Evolutionary conservation across 129 eudicot species (phyloP).

Genomic region (sunflower (Helianthus annuus)): HanXRQr2.0-SUNRISE NC_035435.2:52395520-52396019

Average conservation of each 20-base stretch:
- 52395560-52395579: too few relatives aligned
- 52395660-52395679: too few relatives aligned
- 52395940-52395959: conserved; percentile 64
- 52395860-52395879: conserved; percentile 22
- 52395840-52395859: conserved; percentile 5
- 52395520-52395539: too few relatives aligned
- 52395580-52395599: too few relatives aligned
- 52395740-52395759: background rate
- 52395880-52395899: conserved; percentile 22
- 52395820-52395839: background rate
- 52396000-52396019: conserved; percentile 54
- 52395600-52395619: too few relatives aligned
- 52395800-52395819: background rate
- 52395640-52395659: too few relatives aligned
- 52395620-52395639: too few relatives aligned
- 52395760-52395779: background rate
- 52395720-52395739: too few relatives aligned
- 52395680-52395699: too few relatives aligned
- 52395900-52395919: conserved; percentile 78
- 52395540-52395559: too few relatives aligned
- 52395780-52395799: conserved; percentile 5
- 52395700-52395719: too few relatives aligned
- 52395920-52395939: conserved; percentile 89
- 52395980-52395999: conserved; percentile 44
- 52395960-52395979: conserved; percentile 71